A percentile compares a stretch with the other conserved stretches of the same genome.
Conservation (phyloP, 805 yeast genomes). For the Candida saitoana region DNA sequence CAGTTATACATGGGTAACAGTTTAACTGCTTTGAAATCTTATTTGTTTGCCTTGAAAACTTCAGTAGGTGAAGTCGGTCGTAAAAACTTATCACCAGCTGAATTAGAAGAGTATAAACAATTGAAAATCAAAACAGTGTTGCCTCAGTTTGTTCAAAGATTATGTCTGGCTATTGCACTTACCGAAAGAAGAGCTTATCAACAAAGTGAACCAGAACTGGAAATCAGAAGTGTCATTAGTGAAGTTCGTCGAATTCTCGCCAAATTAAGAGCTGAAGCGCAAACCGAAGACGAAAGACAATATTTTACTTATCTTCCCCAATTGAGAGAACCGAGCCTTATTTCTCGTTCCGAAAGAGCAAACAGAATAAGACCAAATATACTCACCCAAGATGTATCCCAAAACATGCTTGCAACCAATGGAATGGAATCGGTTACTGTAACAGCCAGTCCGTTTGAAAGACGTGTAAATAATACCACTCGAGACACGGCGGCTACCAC, state of each 20-base stretch:
- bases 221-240: constrained; percentile 20
- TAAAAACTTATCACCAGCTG: constrained; percentile 12
- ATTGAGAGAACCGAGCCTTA: constrained; percentile 18
- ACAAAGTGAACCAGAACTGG: constrained; percentile 24
- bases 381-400: constrained; percentile 35
- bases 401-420: constrained; percentile 26
- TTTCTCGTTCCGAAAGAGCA: constrained; percentile 26
- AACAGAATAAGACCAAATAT: constrained; percentile 33
- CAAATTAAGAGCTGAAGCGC: constrained; percentile 18
- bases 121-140: constrained; percentile 20
- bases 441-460: constrained; percentile 11
- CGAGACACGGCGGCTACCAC: constrained; percentile 2
- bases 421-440: constrained; percentile 19
- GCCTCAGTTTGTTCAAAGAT: constrained; percentile 37
- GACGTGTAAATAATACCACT: constrained; percentile 4
- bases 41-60: constrained; percentile 27
- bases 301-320: constrained; percentile 26
- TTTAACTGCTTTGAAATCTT: constrained; percentile 29
- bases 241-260: constrained; percentile 26
- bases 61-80: constrained; percentile 31
- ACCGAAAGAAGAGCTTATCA: constrained; percentile 38
- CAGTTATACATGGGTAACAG: constrained; percentile 38
- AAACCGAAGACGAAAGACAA: constrained; percentile 20
- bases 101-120: constrained; percentile 17
- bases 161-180: constrained; percentile 29